Evolutionary conservation across 257 asterid species (phyloP).

Genomic region (Jacaranda mimosifolia): DNA sequence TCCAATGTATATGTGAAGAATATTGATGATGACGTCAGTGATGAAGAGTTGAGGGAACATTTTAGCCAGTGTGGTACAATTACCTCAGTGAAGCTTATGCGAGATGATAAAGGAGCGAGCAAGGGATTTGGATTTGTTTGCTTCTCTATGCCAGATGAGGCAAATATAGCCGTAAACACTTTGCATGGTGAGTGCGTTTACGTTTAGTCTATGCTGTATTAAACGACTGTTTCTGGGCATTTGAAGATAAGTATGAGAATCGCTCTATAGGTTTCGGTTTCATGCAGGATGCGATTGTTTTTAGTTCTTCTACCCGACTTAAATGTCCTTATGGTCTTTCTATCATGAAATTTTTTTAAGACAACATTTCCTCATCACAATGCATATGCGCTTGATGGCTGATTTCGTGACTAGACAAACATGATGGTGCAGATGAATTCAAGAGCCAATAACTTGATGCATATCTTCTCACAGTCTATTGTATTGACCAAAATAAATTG

Average conservation of each 20-base stretch:
- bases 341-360: neutral
- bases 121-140: slow-evolving; percentile 74
- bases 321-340: neutral
- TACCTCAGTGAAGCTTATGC: slow-evolving; percentile 62
- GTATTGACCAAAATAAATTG: neutral
- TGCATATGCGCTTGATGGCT: neutral
- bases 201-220: neutral
- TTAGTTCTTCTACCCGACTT: neutral
- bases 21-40: slow-evolving; percentile 52
- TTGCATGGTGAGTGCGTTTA: slow-evolving; percentile 51
- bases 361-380: neutral
- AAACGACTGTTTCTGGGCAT: neutral
- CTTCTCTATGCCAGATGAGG: slow-evolving; percentile 65
- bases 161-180: slow-evolving; percentile 54
- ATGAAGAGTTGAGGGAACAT: slow-evolving; percentile 53
- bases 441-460: neutral
- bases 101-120: slow-evolving; percentile 63
- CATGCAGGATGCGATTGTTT: neutral
- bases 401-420: neutral
- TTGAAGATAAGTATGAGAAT: neutral
- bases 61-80: slow-evolving; percentile 60
- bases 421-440: neutral
- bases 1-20: slow-evolving; percentile 68
- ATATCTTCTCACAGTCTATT: neutral
- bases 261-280: neutral